Base-by-base conservation (phyloP, 73 alveolate species). In the Paramecium tetraurelia region DNA sequence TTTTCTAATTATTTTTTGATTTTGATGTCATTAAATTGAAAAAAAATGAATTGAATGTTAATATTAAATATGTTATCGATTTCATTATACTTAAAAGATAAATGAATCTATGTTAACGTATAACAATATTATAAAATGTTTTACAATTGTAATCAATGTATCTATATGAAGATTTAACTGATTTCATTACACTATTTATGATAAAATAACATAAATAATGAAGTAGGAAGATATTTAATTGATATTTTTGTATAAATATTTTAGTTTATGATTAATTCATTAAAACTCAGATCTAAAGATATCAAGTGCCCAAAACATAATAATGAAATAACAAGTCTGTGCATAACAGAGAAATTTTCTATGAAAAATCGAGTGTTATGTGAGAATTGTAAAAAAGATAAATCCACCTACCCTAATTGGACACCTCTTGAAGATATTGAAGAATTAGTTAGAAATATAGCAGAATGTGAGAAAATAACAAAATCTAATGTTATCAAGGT, bases 391-490 rank as follows among this genome's bases (percentile, higher is more conserved):
- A 11, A 22, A 14, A 63, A 63, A 27, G 84, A 63, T 63, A 63
- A 63, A 33, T 63, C 16, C 3, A 63, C 84, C 3, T 63, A 63
- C 29, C 46, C 84, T 22, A 33, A 63, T 63, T 63, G 84, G 84
- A 63, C 84, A 22, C 84, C 84, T 11, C 84, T 63, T 27, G 84
- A 63, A 27, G 27, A 63, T 63, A 63, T 63, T 63, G 84, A 63
- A 63, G 84, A 63, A 31, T 33, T 63, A 31, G 46, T 63, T 27
- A 14, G 10, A 10, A 63, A 63, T 63, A 63, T 63, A 2, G 12
- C 20, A 18, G 84, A 63, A 63, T 31, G 31, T 63, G 50, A 63
- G 9, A 27, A 63, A 63, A 27, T 63, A 63, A 63, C 46, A 14
- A 63, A 24, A 63, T 22, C 50, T 27, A 27, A 63, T 63, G 84